phyloP scores from a whole-genome alignment of 1,139 yeast species.

The Pichia inconspicua region DNA sequence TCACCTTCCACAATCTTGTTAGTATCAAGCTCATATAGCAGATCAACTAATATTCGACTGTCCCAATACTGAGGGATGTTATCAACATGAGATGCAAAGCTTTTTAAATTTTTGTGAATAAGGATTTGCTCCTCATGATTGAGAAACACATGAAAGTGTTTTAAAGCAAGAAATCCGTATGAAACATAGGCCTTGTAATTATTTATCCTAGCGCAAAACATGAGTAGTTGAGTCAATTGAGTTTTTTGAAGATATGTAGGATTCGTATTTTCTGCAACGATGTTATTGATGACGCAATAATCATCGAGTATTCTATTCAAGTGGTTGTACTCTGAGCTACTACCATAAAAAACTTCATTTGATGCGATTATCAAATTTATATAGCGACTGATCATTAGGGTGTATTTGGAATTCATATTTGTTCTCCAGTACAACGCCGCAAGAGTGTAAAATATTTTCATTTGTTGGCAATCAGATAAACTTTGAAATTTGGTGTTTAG shows the following conservation, averaged over 20 bases:
- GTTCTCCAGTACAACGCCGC: slow-evolving; percentile 59
- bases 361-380: slow-evolving; percentile 17
- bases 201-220: slow-evolving; percentile 18
- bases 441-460: slow-evolving; percentile 55
- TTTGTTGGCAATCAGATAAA: slow-evolving; percentile 46
- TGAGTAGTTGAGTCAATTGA: slow-evolving; percentile 17
- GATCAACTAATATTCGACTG: slow-evolving; percentile 12
- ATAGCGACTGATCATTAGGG: slow-evolving; percentile 53
- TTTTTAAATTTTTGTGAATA: slow-evolving; percentile 16
- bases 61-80: slow-evolving; percentile 22
- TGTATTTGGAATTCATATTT: slow-evolving; percentile 57
- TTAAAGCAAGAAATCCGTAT: slow-evolving; percentile 22
- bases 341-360: slow-evolving; percentile 8
- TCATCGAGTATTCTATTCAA: slow-evolving; percentile 16
- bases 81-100: slow-evolving; percentile 20
- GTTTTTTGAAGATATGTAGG: slow-evolving; percentile 19
- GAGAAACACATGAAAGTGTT: slow-evolving; percentile 24
- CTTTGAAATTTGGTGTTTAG: slow-evolving; percentile 33
- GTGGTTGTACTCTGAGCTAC: slow-evolving; percentile 10
- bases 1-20: slow-evolving; percentile 47
- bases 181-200: slow-evolving; percentile 15
- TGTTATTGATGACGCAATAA: slow-evolving; percentile 19
- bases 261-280: neutral
- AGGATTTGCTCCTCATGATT: slow-evolving; percentile 41
- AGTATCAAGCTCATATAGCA: slow-evolving; percentile 26